These are phyloP conservation scores for Neofusicoccum kwambonambiense DNA, from an alignment of 2,329 filamentous ascomycete species.

Conservation along the genomic window DNA sequence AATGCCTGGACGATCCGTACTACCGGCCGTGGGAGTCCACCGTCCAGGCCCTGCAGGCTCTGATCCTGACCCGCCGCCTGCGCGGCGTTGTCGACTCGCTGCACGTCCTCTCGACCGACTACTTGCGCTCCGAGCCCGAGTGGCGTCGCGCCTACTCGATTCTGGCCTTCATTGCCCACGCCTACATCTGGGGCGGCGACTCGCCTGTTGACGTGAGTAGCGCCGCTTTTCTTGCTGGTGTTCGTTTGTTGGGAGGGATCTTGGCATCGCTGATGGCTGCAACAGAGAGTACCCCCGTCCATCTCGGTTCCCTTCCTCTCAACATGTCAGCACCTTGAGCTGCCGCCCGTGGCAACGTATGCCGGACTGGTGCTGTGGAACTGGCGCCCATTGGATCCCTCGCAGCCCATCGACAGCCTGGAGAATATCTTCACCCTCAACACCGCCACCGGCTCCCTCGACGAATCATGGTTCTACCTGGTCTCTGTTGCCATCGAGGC, in stretches of 20 bases:
- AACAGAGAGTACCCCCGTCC: conserved; percentile 67
- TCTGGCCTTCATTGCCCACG: conserved; percentile 76
- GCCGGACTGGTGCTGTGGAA: conserved; percentile 94
- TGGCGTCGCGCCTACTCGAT: conserved; percentile 86
- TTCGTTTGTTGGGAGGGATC: neutral
- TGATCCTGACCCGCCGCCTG: conserved; percentile 82
- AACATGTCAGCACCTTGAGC: conserved; percentile 74
- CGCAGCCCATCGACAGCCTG: conserved; percentile 77
- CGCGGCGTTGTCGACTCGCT: conserved; percentile 76
- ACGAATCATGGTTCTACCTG: conserved; percentile 99
- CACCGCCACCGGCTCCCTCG: conserved; percentile 90
- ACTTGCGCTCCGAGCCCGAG: conserved; percentile 80
- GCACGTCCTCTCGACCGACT: conserved; percentile 77
- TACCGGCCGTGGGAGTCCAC: conserved; percentile 95
- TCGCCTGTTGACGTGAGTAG: conserved; percentile 65
- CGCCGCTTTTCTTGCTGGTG: neutral
- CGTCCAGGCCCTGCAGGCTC: conserved; percentile 77
- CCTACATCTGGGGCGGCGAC: conserved; percentile 86
- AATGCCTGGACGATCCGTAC: conserved; percentile 80
- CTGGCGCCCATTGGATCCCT: conserved; percentile 84
- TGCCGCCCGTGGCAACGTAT: conserved; percentile 92
- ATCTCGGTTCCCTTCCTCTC: conserved; percentile 80
- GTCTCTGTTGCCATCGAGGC: conserved; percentile 95
- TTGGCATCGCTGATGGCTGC: conserved; percentile 1
- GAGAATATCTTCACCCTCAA: conserved; percentile 85